Evolutionary conservation across 2,329 filamentous ascomycete genomes (phyloP), one percentile per base, ranked within the genome.

Genomic region (Orbilia quercus): DNA sequence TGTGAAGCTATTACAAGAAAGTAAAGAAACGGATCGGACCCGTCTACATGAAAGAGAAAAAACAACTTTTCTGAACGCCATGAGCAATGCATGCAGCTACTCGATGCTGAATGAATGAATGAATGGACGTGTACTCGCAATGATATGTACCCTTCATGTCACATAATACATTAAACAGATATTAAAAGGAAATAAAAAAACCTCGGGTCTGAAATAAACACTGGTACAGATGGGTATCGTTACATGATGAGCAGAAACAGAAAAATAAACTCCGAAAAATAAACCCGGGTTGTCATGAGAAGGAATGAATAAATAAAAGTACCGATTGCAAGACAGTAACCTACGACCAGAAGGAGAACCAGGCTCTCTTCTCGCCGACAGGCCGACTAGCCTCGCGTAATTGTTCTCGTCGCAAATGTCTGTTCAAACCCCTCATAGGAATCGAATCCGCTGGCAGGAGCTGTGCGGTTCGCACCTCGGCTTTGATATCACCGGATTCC

Each of bases 401-500:
- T 23, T 72, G 67, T n/a, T 45, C 59, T 9, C 67, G 59, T 25
- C 67, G 31, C 18, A 72, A 14, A 44, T 72, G 67, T 9, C 67
- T 45, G 47, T 72, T 72, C 16, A 72, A 22, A 4, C 53, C 59
- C 45, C 48, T 60, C 20, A 48, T 25, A 4, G 59, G 53, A 7
- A 53, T 16, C 1, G 44, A 42, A 25, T 65, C 67, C 6, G 25
- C 47, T 6, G 59, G 7, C 7, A 65, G 44, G 14, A 28, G 23
- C 14, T 63, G 1, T 22, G 50, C 42, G 2, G 55, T 50, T 14
- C 57, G 57, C 28, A 25, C 28, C 18, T 55, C 60, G 18, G 54
- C 36, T 11, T 40, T 23, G 2, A 23, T n/a, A 2, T 54, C 31
- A 22, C 22, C 31, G 18, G 22, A 3, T 16, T 2, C 48, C 28